Evolutionary conservation across 176 grass and related monocot species (phyloP), one percentile per base, ranked within the genome.

Genomic region (Musa troglodytarum): DNA sequence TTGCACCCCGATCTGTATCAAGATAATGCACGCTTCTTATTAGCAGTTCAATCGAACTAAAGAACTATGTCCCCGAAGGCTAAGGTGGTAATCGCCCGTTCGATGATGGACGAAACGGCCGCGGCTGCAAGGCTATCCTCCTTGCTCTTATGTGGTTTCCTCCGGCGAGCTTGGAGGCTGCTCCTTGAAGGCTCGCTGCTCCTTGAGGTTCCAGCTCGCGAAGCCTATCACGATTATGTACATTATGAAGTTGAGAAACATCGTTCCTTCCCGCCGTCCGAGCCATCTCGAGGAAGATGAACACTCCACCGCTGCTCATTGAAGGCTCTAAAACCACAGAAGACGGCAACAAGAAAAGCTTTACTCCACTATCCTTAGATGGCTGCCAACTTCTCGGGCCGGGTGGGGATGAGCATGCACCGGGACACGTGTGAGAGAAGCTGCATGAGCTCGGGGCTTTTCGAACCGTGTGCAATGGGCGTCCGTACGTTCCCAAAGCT

Each of bases 171-270:
- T 82, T 91, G 0, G 86, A 83, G 13, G 79, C 84, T 0, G 77
- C 88, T 22, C n/a, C n/a, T n/a, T n/a, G n/a, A n/a, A n/a, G n/a
- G n/a, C n/a, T n/a, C n/a, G n/a, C n/a, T n/a, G n/a, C n/a, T n/a
- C 22, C 22, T 22, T 22, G 70, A 96, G 77, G 79, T 88, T 88
- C 88, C 92, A 91, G 81, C 88, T 91, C 50, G 86, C 88, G 68
- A 88, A 88, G 43, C 86, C 86, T 52, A 91, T 50, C 26, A 96
- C 88, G 49, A 88, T 43, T n/a, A 91, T 24, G 74, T 96, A 96
- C 85, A 91, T 84, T 76, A 96, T 74, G 9, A 91, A 81, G 80
- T 96, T 96, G 16, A 96, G 74, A 58, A 96, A 88, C 81, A 96
- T 9, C 17, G 74, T 86, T 88, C 76, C 86, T 85, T 1, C 84